These are phyloP conservation scores for Calycina herbarum DNA, from an alignment of 2,329 filamentous ascomycete genomes.

Conservation along the genomic window DNA sequence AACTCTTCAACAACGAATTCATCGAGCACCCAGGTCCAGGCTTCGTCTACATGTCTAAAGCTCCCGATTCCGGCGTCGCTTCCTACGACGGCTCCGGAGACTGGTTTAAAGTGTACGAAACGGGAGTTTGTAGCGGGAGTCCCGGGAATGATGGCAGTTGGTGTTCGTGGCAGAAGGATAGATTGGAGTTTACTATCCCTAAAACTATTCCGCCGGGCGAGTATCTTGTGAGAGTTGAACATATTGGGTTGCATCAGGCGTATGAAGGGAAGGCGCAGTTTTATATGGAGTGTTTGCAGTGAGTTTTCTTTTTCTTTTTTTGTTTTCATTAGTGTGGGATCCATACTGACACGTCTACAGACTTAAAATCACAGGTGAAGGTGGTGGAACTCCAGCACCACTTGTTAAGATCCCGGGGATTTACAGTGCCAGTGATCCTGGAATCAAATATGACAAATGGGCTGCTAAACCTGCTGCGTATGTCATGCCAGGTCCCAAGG, in stretches of 20 bases:
- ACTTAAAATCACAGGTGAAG: not conserved
- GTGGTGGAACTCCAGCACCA: not conserved
- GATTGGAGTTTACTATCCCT: constrained; percentile 40
- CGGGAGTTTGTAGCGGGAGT: not conserved
- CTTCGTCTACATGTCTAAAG: constrained; percentile 11
- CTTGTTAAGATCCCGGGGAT: constrained; percentile 5
- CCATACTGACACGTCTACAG: not conserved
- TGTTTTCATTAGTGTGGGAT: too few species aligned
- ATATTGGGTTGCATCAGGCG: constrained; percentile 43
- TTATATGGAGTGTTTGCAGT: constrained; percentile 5
- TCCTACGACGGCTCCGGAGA: constrained; percentile 9
- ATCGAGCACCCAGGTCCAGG: constrained; percentile 6
- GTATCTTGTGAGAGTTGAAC: constrained; percentile 48
- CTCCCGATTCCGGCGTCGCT: not conserved
- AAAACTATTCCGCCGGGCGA: constrained; percentile 42
- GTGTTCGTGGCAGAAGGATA: too few species aligned
- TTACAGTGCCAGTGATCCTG: not conserved
- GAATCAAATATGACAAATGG: not conserved
- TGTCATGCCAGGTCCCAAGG: not conserved
- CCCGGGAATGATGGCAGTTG: too few species aligned
- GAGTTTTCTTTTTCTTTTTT: too few species aligned
- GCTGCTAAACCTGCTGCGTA: not conserved
- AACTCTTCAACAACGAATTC: constrained; percentile 11
- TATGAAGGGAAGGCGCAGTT: not conserved
- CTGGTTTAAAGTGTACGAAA: constrained; percentile 11